Conservation (phyloP, 1,284 basidiomycete species). For the Trametes polyzona region DNA sequence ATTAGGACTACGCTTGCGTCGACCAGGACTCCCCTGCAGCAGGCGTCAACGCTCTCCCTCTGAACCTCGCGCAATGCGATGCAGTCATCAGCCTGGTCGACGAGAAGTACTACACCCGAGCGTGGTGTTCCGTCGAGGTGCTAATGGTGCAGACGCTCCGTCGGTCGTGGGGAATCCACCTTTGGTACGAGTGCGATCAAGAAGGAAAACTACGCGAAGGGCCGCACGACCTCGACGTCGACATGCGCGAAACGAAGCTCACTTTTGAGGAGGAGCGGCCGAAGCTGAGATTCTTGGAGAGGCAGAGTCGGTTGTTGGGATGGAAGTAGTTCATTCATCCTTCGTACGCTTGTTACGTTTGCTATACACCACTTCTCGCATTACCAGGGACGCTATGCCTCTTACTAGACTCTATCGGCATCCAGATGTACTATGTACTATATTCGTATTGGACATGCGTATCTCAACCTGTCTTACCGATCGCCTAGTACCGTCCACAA, state of each 20-base stretch:
- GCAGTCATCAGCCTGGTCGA: constrained; percentile 1
- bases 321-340: too few species aligned
- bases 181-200: background rate
- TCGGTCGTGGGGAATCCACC: background rate
- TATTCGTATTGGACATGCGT: too few species aligned
- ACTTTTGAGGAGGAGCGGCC: background rate
- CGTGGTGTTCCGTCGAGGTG: constrained; percentile 3
- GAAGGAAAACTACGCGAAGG: background rate
- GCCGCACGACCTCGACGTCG: background rate
- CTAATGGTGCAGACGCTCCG: background rate
- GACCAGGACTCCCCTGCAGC: background rate
- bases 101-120: constrained; percentile 2
- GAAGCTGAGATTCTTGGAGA: background rate
- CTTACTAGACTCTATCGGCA: too few species aligned
- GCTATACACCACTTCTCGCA: too few species aligned
- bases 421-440: too few species aligned
- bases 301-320: background rate
- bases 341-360: too few species aligned
- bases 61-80: constrained; percentile 2
- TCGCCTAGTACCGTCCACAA: too few species aligned
- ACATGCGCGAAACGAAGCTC: background rate
- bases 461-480: too few species aligned
- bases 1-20: background rate
- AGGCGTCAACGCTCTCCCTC: constrained; percentile 1
- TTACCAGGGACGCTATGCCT: too few species aligned